Conservation (phyloP, 2,329 filamentous ascomycete species). For the Microsporum audouinii region DNA sequence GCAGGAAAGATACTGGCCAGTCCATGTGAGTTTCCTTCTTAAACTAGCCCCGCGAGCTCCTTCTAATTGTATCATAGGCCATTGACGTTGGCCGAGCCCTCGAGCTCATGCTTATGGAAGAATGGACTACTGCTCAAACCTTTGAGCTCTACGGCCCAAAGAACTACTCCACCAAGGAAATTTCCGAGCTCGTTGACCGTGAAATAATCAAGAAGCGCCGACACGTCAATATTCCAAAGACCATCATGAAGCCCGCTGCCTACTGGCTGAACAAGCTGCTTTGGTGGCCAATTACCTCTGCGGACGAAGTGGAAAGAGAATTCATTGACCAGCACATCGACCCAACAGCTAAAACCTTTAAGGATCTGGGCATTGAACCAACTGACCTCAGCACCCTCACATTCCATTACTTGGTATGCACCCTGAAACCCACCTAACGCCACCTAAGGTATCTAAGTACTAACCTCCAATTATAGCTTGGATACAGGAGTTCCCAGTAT, state of each 20-base stretch:
- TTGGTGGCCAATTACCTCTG: conserved; percentile 79
- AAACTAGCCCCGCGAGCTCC: background rate
- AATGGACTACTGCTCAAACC: conserved; percentile 78
- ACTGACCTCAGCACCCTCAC: conserved; percentile 76
- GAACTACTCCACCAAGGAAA: conserved; percentile 79
- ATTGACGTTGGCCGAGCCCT: conserved; percentile 85
- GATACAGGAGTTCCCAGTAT: conserved; percentile 75
- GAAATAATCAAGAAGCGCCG: conserved; percentile 85
- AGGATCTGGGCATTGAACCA: conserved; percentile 81
- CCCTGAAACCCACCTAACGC: background rate
- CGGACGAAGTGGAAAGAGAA: conserved; percentile 80
- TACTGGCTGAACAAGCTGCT: conserved; percentile 65
- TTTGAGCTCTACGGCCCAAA: conserved; percentile 91
- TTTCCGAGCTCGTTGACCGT: conserved; percentile 74
- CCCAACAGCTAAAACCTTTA: conserved; percentile 83
- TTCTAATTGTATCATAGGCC: conserved; percentile 40
- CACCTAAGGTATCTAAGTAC: background rate
- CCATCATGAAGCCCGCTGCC: conserved; percentile 62
- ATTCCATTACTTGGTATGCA: conserved; percentile 81
- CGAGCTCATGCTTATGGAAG: conserved; percentile 81
- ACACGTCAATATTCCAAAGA: conserved; percentile 83
- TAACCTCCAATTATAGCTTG: conserved; percentile 50
- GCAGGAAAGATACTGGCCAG: conserved; percentile 80
- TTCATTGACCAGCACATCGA: conserved; percentile 91
- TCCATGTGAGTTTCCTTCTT: conserved; percentile 56